phyloP scores from a whole-genome alignment of 371 early-diverging fungal species.

The Gilbertella persicaria region DNA sequence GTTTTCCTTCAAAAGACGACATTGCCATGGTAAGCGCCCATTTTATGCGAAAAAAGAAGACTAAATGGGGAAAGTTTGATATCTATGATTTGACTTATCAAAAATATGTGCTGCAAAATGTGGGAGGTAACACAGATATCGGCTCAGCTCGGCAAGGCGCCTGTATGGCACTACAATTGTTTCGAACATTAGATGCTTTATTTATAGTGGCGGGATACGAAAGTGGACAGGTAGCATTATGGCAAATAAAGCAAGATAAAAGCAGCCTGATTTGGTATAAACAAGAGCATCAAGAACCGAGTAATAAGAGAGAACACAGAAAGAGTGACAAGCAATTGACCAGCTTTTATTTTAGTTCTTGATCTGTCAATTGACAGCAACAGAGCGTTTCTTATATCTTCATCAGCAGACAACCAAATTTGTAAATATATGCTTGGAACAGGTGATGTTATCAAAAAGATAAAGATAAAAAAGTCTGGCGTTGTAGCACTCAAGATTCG shows the following conservation, averaged over 20 bases:
- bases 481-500: constrained; percentile 42
- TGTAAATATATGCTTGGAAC: constrained; percentile 34
- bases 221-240: constrained; percentile 40
- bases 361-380: constrained; percentile 27
- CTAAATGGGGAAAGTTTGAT: constrained; percentile 38
- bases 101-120: constrained; percentile 8
- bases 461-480: constrained; percentile 45
- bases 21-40: constrained; percentile 26
- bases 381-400: constrained; percentile 31
- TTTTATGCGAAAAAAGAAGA: background rate
- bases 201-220: constrained; percentile 48
- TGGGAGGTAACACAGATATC: constrained; percentile 8
- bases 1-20: constrained; percentile 33
- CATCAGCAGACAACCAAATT: constrained; percentile 47
- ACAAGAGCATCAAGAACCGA: constrained; percentile 42
- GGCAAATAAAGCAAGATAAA: constrained; percentile 30
- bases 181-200: constrained; percentile 13
- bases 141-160: constrained; percentile 26
- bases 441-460: constrained; percentile 28
- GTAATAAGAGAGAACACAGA: constrained; percentile 22
- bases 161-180: constrained; percentile 46
- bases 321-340: too few species aligned
- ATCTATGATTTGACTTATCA: constrained; percentile 39
- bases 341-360: constrained; percentile 26
- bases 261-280: constrained; percentile 26